Conservation (phyloP, 495 filamentous ascomycete genomes). For the Lophiotrema nucula region DNA sequence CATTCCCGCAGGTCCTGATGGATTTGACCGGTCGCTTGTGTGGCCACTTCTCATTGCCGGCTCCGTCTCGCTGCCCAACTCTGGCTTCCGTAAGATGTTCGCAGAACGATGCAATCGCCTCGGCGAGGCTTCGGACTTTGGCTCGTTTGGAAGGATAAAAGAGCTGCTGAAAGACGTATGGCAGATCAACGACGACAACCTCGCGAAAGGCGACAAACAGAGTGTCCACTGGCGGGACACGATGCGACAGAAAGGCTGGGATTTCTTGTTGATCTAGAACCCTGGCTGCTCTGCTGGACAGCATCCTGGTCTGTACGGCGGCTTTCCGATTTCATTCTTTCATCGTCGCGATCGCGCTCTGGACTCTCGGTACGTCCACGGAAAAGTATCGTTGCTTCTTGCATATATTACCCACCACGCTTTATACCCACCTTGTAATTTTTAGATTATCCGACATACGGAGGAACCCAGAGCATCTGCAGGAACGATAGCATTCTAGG, state of each 20-base stretch:
- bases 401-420: constrained; percentile 31
- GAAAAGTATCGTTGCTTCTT: constrained; percentile 26
- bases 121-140: constrained; percentile 71
- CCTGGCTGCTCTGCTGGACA: constrained; percentile 32
- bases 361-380: constrained; percentile 1
- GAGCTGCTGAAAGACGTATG: constrained; percentile 80
- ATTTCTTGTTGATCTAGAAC: constrained; percentile 82
- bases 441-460: constrained; percentile 21
- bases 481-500: constrained; percentile 2
- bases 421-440: constrained; percentile 39
- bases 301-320: constrained; percentile 35
- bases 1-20: constrained; percentile 75
- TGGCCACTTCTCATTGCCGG: constrained; percentile 92
- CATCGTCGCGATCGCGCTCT: constrained; percentile 14
- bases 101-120: constrained; percentile 66
- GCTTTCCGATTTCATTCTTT: constrained; percentile 15
- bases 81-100: constrained; percentile 74
- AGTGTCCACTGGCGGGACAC: constrained; percentile 91
- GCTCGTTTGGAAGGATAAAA: constrained; percentile 82
- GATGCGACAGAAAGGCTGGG: constrained; percentile 89
- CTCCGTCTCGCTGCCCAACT: constrained; percentile 64
- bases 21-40: constrained; percentile 85
- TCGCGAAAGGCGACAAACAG: constrained; percentile 50
- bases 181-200: constrained; percentile 63
- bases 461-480: constrained; percentile 9